Evolutionary conservation across 139 green algal species (phyloP), one percentile per base, ranked within the genome.

Genomic region (Haematococcus lacustris): DNA sequence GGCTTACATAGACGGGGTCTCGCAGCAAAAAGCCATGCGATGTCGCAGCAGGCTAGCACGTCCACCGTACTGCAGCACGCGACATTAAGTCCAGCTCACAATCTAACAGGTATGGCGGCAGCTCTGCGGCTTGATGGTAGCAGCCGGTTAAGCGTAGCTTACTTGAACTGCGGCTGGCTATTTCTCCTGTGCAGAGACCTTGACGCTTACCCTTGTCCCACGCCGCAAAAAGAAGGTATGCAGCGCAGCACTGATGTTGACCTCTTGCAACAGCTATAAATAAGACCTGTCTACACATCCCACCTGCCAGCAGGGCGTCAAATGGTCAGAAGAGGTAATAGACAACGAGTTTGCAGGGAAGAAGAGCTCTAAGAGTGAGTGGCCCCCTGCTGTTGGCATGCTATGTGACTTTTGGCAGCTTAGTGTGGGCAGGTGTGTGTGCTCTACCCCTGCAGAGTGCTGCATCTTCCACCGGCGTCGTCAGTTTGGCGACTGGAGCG

Each of bases 391-490:
- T 62, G 26, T 6, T 43, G 66, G n/a, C 47, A 57, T 13, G 47
- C n/a, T n/a, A n/a, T n/a, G n/a, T n/a, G n/a, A n/a, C n/a, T n/a
- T n/a, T n/a, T n/a, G n/a, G n/a, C n/a, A n/a, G n/a, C n/a, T n/a
- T n/a, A n/a, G n/a, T n/a, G n/a, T n/a, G n/a, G n/a, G n/a, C n/a
- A n/a, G n/a, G n/a, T n/a, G n/a, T n/a, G n/a, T 64, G 47, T 51
- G 2, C 32, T 5, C 74, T 66, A 1, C 35, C 51, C 68, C 5
- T 47, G 57, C 85, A 95, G 89, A 95, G 83, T 96, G 91, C 75
- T 96, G 91, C 76, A 94, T 95, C 39, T 96, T 96, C 51, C 91
- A 96, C 62, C 85, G 84, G 43, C 78, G 84, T 38, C 83, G 85
- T 23, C 66, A 76, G 3, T 96, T 94, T 87, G 91, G 91, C 1